phyloP scores from a whole-genome alignment of 2,329 filamentous ascomycete genomes.

The Epichloe gansuensis region DNA sequence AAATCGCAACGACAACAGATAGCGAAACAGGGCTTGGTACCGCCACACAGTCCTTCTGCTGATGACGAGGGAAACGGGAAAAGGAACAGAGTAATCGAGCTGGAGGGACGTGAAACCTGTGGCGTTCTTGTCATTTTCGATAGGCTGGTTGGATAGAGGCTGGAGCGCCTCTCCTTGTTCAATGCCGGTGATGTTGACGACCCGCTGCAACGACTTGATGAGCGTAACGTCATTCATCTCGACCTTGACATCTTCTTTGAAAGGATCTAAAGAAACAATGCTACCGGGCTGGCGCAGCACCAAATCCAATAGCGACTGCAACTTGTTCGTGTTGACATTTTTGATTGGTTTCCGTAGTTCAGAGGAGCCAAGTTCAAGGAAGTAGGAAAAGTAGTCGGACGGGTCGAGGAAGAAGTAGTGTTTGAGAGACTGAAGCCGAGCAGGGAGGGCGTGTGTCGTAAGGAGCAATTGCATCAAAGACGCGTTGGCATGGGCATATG shows the following conservation, averaged over 20 bases:
- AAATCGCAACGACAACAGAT: slow-evolving; percentile 78
- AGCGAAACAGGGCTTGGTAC: slow-evolving; percentile 92
- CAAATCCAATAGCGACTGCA: slow-evolving; percentile 90
- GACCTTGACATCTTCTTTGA: slow-evolving; percentile 96
- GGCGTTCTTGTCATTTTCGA: slow-evolving; percentile 77
- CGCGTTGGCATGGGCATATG: slow-evolving; percentile 90
- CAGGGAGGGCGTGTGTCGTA: slow-evolving; percentile 82
- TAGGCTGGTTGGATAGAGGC: slow-evolving; percentile 51
- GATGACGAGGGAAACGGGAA: slow-evolving; percentile 89
- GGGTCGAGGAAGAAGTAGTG: slow-evolving; percentile 99
- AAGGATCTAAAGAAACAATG: slow-evolving; percentile 85
- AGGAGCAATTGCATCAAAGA: slow-evolving; percentile 82
- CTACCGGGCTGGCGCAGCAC: slow-evolving; percentile 93
- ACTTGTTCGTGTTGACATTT: slow-evolving; percentile 78
- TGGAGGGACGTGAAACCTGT: slow-evolving; percentile 85
- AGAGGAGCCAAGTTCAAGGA: slow-evolving; percentile 79
- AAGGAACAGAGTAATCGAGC: slow-evolving; percentile 87
- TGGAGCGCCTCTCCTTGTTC: slow-evolving; percentile 78
- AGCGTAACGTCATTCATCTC: slow-evolving; percentile 92
- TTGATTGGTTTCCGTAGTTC: slow-evolving; percentile 85
- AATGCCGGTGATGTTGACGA: slow-evolving; percentile 92
- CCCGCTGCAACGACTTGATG: slow-evolving; percentile 86
- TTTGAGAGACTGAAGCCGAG: slow-evolving; percentile 78
- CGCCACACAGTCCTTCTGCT: slow-evolving; percentile 93
- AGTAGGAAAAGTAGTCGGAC: slow-evolving; percentile 96